Base-by-base conservation (phyloP, 805 yeast genomes). In the Hanseniaspora valbyensis region DNA sequence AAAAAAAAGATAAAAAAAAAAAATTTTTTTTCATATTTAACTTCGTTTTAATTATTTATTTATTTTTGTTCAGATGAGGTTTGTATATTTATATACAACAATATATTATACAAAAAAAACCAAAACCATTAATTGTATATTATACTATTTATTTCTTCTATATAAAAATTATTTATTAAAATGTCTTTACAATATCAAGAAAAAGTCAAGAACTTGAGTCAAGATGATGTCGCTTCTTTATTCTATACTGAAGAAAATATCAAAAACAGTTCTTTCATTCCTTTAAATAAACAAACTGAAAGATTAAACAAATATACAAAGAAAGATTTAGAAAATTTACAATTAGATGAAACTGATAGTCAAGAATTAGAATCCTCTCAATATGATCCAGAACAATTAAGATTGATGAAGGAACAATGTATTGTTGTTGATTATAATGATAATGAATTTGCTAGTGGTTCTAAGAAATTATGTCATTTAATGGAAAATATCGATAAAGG, bases 321-420 rank as follows among this genome's bases (percentile, higher is more conserved):
- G 57, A 68, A 57, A 18, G 50, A 44, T 12, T 32, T 37, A 5
- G 42, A 44, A 19, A 48, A 48, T n/a, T 25, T 48, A 18, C 14
- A 33, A 14, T 28, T 58, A 53, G 55, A 56, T 19, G 59, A 62
- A 16, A 60, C 58, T 22, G 62, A 58, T 5, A 61, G 62, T 32
- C 69, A 69, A 16, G 71, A 65, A 9, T 68, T 85, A n/a, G 24
- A 34, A 34, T 84, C 89, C 56, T 72, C 70, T 4, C 96, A 96
- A 6, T 92, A 89, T 57, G 95, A 92, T 65, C 83, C 81, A 62
- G 97, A 90, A 65, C 98, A 92, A 67, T 87, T 92, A 65, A 77
- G 79, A 61, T 72, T 92, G 54, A 92, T 92, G 98, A 95, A 89
- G 58, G 98, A 92, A 66, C 80, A 89, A 55, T 92, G 98, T 67